Evolutionary conservation across 345 rosid genomes (phyloP), one percentile per base, ranked within the genome.

Genomic region (Eucalyptus dawsonii): DNA sequence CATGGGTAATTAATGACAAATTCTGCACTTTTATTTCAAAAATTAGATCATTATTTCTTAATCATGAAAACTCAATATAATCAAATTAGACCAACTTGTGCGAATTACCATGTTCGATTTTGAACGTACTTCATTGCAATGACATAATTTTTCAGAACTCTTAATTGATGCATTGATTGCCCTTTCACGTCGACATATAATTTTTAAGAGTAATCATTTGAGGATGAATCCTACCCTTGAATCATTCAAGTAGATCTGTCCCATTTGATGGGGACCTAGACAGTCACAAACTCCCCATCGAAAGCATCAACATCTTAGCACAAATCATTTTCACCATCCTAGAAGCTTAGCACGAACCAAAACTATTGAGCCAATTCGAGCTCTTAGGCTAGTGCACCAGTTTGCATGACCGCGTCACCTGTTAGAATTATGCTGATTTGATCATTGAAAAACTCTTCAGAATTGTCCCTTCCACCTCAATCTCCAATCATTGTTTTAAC

Each of bases 371-470:
- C 9, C 1, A 1, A 4, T 62, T 62, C 1, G 16, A 7, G 8
- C 31, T 12, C 31, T 13, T 62, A 12, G 69, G 69, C 34, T 62
- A 62, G 34, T 0, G 69, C 7, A 7, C 34, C 2, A 62, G 16
- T 62, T 3, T 6, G 7, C 4, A 6, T 27, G 31, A 3, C 17
- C 34, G 0, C 31, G 1, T 62, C 2, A 7, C 16, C 1, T 6
- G 31, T 12, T 62, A 29, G 16, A 62, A 62, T 12, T 27, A 2
- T 12, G 69, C 8, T 5, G 9, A 27, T 27, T 62, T 62, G 31
- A 62, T 1, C 69, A 62, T 62, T 0, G 4, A 25, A 58, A 58
- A 25, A 6, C 16, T 13, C 15, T 62, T 62, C 4, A 62, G 19
- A 65, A 65, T 0, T n/a, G 37, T 1, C 15, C 72, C 17, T 62